Base-by-base conservation (phyloP, 2,329 filamentous ascomycete genomes). In the Plectosphaerella cucumerina region DNA sequence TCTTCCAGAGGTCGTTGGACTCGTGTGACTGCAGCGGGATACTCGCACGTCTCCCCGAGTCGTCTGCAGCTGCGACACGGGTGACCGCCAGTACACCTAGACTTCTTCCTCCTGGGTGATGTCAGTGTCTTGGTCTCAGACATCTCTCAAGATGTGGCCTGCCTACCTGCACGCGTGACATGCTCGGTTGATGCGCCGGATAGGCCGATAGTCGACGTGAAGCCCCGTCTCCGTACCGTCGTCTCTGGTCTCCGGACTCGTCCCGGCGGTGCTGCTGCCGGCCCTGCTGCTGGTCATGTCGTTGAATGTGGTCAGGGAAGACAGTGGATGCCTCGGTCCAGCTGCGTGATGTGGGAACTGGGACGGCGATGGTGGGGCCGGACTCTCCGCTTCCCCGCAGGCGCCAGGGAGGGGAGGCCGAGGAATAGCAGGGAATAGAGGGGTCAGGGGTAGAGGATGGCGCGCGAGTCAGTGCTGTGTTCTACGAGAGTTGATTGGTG, bases 151-250 rank as follows among this genome's bases (percentile, higher is more conserved):
- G 10, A 15, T 10, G n/a, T n/a, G n/a, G n/a, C n/a, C n/a, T n/a
- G 20, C 45, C 6, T 47, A 47, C 45, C 45, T 47, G 45, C 45
- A 47, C 14, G 45, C 45, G 45, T 39, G 35, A 37, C 45, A 47
- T 17, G 45, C 45, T 15, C 37, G 45, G 45, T 47, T 47, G 33
- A 47, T 47, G 18, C 45, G 45, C 15, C 45, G 18, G 33, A 47
- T 47, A 5, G 45, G 45, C 17, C 45, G 33, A 33, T 47, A 47
- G 26, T 47, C 18, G n/a, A 21, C 26, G 14, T 47, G 11, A 12
- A 8, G 17, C 4, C 10, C 10, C 11, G 26, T 11, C 17, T 8
- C 44, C 44, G 45, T 33, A 21, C 18, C n/a, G 17, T 18, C n/a
- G 9, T 31, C 31, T 18, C 33, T 34, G 20, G 6, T 20, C 18